These are phyloP conservation scores for Termitomyces sp. DNA, from an alignment of 768 basidiomycete genomes.

Conservation along the genomic window DNA sequence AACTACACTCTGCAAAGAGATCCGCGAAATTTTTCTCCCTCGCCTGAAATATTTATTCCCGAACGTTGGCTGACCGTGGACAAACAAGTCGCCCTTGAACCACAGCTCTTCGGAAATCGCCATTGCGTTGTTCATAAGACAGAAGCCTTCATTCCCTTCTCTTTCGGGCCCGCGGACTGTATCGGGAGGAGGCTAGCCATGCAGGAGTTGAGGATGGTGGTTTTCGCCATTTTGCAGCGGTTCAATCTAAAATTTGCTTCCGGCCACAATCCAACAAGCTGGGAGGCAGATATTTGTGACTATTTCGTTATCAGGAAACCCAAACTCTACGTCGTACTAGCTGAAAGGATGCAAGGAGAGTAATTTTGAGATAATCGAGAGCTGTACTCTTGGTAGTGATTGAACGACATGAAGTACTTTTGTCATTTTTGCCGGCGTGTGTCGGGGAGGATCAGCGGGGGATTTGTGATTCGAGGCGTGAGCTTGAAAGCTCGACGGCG, in stretches of 20 bases:
- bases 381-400: neutral
- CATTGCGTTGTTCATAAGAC: conserved; percentile 20
- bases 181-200: conserved; percentile 38
- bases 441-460: neutral
- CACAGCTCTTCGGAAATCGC: conserved; percentile 15
- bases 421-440: neutral
- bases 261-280: conserved; percentile 21
- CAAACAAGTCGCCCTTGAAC: conserved; percentile 16
- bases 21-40: neutral
- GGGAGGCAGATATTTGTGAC: conserved; percentile 27
- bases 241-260: conserved; percentile 29
- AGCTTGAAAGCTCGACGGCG: neutral
- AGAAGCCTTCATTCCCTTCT: conserved; percentile 35
- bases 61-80: conserved; percentile 33
- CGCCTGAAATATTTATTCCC: conserved; percentile 31
- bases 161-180: conserved; percentile 48
- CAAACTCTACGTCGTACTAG: conserved; percentile 21
- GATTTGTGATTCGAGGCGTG: too few species aligned
- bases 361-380: neutral
- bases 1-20: neutral
- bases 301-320: conserved; percentile 30
- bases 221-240: conserved; percentile 24
- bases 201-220: conserved; percentile 31
- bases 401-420: too few species aligned
- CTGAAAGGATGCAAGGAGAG: too few species aligned